Percentiles rank a stretch among this genome's conserved stretches.
Conservation (phyloP, 148 eudicot species). For the Amaranthus hypochondriacus region DNA sequence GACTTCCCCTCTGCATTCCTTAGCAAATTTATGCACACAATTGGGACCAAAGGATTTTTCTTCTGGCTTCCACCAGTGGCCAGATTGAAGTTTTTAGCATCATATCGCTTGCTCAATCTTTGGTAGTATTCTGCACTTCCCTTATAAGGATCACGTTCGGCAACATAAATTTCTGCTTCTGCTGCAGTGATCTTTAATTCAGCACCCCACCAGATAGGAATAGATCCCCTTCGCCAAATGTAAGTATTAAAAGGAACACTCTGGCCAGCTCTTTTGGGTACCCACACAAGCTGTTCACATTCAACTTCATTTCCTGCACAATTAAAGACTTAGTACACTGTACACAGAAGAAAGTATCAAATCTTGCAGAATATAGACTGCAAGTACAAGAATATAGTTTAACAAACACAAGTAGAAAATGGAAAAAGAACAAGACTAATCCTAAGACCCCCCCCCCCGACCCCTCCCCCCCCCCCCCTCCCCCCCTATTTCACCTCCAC, state of each 20-base stretch:
- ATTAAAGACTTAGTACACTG: conserved; percentile 10
- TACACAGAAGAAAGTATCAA: conserved; percentile 11
- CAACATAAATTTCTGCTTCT: conserved; percentile 96
- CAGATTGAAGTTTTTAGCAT: conserved; percentile 51
- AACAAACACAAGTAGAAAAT: neutral
- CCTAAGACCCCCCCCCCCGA: too few species aligned
- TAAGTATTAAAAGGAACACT: conserved; percentile 93
- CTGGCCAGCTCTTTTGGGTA: conserved; percentile 63
- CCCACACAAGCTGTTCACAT: conserved; percentile 98
- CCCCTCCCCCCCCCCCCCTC: too few species aligned
- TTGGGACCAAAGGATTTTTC: conserved; percentile 67
- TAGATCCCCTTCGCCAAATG: conserved; percentile 94
- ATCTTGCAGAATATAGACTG: conserved; percentile 12
- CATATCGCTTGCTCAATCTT: conserved; percentile 84
- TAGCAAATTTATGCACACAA: conserved; percentile 85
- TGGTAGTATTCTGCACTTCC: conserved; percentile 87
- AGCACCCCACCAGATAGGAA: conserved; percentile 99
- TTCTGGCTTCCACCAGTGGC: conserved; percentile 55
- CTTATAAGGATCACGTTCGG: conserved; percentile 84
- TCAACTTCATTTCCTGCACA: conserved; percentile 94
- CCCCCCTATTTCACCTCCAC: neutral
- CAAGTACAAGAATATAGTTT: neutral
- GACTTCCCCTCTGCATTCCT: conserved; percentile 89
- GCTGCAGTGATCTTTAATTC: conserved; percentile 87
- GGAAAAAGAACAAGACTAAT: neutral